These are phyloP conservation scores for Brassica napus DNA, from an alignment of 345 rosid species.

Conservation along the genomic window DNA sequence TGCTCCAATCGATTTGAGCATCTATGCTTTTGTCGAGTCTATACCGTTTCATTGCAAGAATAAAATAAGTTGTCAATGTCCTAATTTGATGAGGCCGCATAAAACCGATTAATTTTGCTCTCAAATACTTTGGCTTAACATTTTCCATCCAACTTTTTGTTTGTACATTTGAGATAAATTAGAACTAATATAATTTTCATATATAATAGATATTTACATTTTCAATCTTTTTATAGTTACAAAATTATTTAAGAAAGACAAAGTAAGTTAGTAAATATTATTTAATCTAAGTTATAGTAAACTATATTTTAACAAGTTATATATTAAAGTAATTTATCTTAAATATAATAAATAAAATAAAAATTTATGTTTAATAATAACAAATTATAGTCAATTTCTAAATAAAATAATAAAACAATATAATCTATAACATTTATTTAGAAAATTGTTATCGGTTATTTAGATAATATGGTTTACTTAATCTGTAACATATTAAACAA, in stretches of 20 bases:
- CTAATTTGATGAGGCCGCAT: not conserved
- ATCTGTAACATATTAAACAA: not conserved
- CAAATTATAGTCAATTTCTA: too few species aligned
- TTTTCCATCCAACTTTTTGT: not conserved
- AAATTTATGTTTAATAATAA: not conserved
- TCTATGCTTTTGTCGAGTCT: not conserved
- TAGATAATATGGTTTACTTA: too few species aligned
- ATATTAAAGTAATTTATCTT: not conserved
- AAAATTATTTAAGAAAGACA: not conserved
- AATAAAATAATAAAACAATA: not conserved
- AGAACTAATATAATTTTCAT: not conserved
- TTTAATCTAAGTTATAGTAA: not conserved
- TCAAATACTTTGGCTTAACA: not conserved
- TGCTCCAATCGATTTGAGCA: not conserved
- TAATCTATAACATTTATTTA: not conserved
- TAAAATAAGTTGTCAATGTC: not conserved
- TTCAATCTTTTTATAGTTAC: not conserved
- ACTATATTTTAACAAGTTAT: not conserved
- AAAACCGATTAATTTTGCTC: not conserved
- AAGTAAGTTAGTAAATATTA: not conserved
- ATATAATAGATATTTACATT: not conserved
- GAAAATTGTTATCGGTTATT: not conserved
- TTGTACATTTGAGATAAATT: not conserved
- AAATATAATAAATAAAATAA: not conserved
- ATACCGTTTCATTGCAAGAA: not conserved